Conservation (phyloP, 2,329 filamentous ascomycete species). For the Scolecobasidium constrictum region DNA sequence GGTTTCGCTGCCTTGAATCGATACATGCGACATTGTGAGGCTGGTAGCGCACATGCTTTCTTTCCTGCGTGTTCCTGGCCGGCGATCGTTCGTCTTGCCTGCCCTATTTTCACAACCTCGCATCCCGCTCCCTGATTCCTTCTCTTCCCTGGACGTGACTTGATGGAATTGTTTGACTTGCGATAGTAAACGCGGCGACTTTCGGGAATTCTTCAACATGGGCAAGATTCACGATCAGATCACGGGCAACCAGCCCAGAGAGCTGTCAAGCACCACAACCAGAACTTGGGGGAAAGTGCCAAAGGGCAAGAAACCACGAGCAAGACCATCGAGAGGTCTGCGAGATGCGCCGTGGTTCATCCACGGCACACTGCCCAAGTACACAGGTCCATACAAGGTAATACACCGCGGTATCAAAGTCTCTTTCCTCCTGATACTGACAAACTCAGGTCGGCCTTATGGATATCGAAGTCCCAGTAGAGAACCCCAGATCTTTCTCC, state of each 20-base stretch:
- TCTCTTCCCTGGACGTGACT: too few relatives aligned
- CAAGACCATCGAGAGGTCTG: conserved; percentile 34
- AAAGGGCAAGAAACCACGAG: conserved; percentile 36
- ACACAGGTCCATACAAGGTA: conserved; percentile 40
- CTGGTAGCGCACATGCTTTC: too few relatives aligned
- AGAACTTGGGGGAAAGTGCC: conserved; percentile 18
- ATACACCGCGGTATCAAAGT: background rate
- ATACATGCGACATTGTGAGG: too few relatives aligned
- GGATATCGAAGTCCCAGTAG: conserved; percentile 43
- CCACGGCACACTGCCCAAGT: conserved; percentile 34
- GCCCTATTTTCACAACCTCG: too few relatives aligned
- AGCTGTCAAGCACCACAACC: background rate
- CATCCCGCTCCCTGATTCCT: too few relatives aligned
- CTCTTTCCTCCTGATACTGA: background rate
- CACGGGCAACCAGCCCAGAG: conserved; percentile 3
- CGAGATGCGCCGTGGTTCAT: conserved; percentile 36
- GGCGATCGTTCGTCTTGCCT: too few relatives aligned
- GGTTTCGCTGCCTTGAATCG: too few relatives aligned
- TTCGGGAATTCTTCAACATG: conserved; percentile 5
- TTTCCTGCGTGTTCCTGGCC: too few relatives aligned
- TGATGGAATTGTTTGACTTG: too few relatives aligned
- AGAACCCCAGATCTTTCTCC: conserved; percentile 36
- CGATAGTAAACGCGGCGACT: too few relatives aligned
- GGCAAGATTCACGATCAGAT: conserved; percentile 2
- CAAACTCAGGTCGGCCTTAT: conserved; percentile 33